Conservation (phyloP, 2,329 filamentous ascomycete genomes). For the Pyrenophora teres region DNA sequence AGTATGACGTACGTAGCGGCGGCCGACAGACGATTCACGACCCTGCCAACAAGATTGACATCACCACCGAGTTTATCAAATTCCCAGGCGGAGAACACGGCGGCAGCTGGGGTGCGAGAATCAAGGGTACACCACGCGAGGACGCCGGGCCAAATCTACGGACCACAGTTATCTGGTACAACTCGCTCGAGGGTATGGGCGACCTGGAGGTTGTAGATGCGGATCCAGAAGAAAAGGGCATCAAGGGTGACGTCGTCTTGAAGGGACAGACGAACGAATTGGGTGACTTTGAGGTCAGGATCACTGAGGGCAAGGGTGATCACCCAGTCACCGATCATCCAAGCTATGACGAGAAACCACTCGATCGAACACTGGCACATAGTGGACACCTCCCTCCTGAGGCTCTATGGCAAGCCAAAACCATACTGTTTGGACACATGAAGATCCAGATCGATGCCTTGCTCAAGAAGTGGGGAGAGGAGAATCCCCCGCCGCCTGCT, state of each 20-base stretch:
- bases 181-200: slow-evolving; percentile 76
- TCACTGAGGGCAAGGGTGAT: slow-evolving; percentile 73
- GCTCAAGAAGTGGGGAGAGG: slow-evolving; percentile 61
- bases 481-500: slow-evolving; percentile 76
- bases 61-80: slow-evolving; percentile 94
- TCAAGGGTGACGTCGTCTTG: slow-evolving; percentile 67
- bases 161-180: slow-evolving; percentile 81
- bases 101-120: slow-evolving; percentile 88
- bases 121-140: slow-evolving; percentile 78
- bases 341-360: slow-evolving; percentile 68
- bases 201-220: slow-evolving; percentile 66
- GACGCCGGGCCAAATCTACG: slow-evolving; percentile 69
- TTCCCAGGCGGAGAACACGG: slow-evolving; percentile 82
- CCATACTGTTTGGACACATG: slow-evolving; percentile 65
- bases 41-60: slow-evolving; percentile 81
- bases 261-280: slow-evolving; percentile 72
- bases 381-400: slow-evolving; percentile 70
- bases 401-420: slow-evolving; percentile 82
- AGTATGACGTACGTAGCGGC: slow-evolving; percentile 87
- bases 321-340: slow-evolving; percentile 64
- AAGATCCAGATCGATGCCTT: slow-evolving; percentile 67
- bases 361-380: slow-evolving; percentile 76
- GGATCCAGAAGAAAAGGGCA: slow-evolving; percentile 51
- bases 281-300: slow-evolving; percentile 76
- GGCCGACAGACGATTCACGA: slow-evolving; percentile 92